Evolutionary conservation across 495 filamentous ascomycete species (phyloP).

Genomic region (Penicillium pancosmium): DNA sequence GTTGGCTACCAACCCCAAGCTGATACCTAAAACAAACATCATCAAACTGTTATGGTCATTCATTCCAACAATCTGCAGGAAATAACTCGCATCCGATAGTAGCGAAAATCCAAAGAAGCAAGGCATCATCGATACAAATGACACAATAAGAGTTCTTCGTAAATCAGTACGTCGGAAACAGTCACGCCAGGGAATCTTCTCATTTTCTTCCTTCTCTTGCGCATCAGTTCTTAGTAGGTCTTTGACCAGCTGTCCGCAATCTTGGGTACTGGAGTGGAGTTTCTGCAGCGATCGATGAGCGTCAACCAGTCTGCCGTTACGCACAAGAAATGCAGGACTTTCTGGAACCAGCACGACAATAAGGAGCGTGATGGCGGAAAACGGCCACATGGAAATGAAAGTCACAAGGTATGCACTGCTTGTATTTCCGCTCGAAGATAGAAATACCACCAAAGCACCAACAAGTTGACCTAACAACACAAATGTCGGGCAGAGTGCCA

Average conservation of each 20-base stretch:
- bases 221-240: neutral
- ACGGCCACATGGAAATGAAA: neutral
- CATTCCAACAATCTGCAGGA: conserved; percentile 2
- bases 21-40: conserved; percentile 1
- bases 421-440: neutral
- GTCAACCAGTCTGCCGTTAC: neutral
- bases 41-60: neutral
- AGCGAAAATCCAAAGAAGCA: neutral
- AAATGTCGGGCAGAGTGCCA: neutral
- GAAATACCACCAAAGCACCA: neutral
- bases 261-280: neutral
- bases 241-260: neutral
- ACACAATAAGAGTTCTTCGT: neutral
- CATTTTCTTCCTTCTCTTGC: neutral
- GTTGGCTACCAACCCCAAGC: neutral
- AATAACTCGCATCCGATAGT: conserved; percentile 2
- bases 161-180: neutral
- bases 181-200: neutral
- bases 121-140: neutral
- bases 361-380: neutral
- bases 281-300: neutral
- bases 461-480: neutral
- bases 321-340: neutral
- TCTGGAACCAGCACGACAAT: neutral
- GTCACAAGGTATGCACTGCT: neutral